These are phyloP conservation scores for Globisporangium canariense DNA, from an alignment of 352 stramenopile genomes.

Conservation along the genomic window DNA sequence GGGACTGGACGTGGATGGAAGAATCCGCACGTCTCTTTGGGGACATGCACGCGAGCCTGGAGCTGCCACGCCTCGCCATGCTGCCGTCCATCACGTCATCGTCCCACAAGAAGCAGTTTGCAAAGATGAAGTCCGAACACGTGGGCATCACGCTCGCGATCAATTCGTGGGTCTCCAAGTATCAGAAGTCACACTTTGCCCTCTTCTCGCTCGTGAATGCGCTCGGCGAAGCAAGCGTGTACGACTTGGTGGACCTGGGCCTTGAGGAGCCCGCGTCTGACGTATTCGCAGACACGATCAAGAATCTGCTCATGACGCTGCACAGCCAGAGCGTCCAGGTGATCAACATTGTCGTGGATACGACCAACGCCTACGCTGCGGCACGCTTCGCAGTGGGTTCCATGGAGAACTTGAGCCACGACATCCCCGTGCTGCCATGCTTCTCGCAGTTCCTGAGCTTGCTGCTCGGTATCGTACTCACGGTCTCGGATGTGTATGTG, in stretches of 20 bases:
- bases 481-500: conserved; percentile 38
- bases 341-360: conserved; percentile 71
- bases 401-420: conserved; percentile 31
- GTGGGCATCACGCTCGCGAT: conserved; percentile 62
- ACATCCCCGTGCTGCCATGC: conserved; percentile 59
- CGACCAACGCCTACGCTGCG: conserved; percentile 32
- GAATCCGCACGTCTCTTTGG: conserved; percentile 37
- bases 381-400: conserved; percentile 42
- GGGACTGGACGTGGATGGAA: conserved; percentile 60
- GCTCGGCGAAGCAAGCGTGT: conserved; percentile 51
- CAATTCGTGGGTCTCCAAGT: conserved; percentile 56
- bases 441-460: conserved; percentile 52
- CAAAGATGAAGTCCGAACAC: conserved; percentile 58
- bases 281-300: conserved; percentile 50
- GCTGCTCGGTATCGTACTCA: conserved; percentile 58
- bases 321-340: conserved; percentile 46
- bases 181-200: conserved; percentile 44
- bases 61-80: conserved; percentile 21
- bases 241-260: conserved; percentile 58
- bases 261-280: conserved; percentile 37
- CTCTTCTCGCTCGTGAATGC: conserved; percentile 72
- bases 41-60: conserved; percentile 23
- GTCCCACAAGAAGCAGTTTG: conserved; percentile 48
- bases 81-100: conserved; percentile 20
- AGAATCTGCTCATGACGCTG: conserved; percentile 36